Conservation (phyloP, 2,329 filamentous ascomycete species). For the Sporothrix protearum region DNA sequence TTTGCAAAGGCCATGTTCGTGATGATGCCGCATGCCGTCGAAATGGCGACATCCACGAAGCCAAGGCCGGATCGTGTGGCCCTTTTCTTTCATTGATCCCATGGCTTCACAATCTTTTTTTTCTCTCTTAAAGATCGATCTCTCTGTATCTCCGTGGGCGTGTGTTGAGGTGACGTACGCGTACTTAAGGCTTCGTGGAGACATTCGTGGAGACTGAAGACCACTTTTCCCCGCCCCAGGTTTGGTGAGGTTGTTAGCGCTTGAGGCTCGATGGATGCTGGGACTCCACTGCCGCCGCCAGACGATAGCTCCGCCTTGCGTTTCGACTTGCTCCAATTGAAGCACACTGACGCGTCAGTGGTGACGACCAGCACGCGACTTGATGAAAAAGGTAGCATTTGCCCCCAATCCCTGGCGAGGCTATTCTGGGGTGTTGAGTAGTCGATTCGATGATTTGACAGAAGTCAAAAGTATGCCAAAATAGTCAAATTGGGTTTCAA, state of each 20-base stretch:
- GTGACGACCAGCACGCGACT: neutral
- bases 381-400: neutral
- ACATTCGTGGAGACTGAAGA: neutral
- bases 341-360: neutral
- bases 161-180: slow-evolving; percentile 8
- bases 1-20: neutral
- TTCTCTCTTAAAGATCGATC: no score
- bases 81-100: neutral
- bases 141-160: neutral
- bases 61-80: neutral
- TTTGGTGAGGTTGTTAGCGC: neutral
- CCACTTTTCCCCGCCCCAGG: neutral
- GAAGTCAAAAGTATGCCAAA: neutral
- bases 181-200: neutral
- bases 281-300: neutral
- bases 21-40: neutral
- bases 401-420: neutral
- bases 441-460: no score
- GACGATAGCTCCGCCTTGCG: neutral
- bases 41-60: neutral
- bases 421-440: neutral
- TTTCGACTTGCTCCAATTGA: neutral
- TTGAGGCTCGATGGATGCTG: neutral
- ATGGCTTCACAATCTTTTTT: no score
- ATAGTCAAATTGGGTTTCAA: neutral